Conservation (phyloP, 2,329 filamentous ascomycete species). For the Penicillium sp. region DNA sequence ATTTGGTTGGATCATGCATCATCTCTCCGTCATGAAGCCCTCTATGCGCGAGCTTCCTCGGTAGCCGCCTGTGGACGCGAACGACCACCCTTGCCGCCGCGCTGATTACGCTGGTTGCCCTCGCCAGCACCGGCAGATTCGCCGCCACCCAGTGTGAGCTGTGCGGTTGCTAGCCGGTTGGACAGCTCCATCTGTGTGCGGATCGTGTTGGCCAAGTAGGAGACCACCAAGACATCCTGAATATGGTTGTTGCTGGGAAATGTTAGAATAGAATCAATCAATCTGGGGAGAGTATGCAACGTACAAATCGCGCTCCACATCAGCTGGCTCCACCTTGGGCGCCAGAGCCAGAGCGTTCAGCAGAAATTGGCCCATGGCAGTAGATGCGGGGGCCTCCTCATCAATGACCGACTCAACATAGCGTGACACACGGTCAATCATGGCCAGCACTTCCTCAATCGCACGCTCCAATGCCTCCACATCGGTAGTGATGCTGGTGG, state of each 20-base stretch:
- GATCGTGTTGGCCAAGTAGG: slow-evolving; percentile 97
- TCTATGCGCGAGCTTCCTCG: slow-evolving; percentile 38
- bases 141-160: slow-evolving; percentile 54
- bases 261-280: slow-evolving; percentile 26
- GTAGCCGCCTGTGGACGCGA: slow-evolving; percentile 35
- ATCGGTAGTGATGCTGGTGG: slow-evolving; percentile 70
- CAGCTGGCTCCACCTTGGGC: slow-evolving; percentile 83
- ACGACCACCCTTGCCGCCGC: slow-evolving; percentile 41
- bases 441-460: slow-evolving; percentile 77
- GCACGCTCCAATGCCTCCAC: slow-evolving; percentile 83
- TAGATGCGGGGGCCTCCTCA: slow-evolving; percentile 81
- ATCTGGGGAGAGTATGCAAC: slow-evolving; percentile 25
- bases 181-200: slow-evolving; percentile 98
- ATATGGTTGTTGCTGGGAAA: slow-evolving; percentile 83
- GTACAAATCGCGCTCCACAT: slow-evolving; percentile 91
- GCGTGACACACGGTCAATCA: slow-evolving; percentile 84
- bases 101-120: slow-evolving; percentile 24
- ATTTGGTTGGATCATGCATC: slow-evolving; percentile 24
- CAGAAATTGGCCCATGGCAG: slow-evolving; percentile 87
- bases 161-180: slow-evolving; percentile 82
- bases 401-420: slow-evolving; percentile 89
- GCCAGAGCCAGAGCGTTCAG: slow-evolving; percentile 89
- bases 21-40: slow-evolving; percentile 13
- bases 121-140: slow-evolving; percentile 38
- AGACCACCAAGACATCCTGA: slow-evolving; percentile 96